phyloP scores from a whole-genome alignment of 495 filamentous ascomycete species.

The Neurospora sp. region DNA sequence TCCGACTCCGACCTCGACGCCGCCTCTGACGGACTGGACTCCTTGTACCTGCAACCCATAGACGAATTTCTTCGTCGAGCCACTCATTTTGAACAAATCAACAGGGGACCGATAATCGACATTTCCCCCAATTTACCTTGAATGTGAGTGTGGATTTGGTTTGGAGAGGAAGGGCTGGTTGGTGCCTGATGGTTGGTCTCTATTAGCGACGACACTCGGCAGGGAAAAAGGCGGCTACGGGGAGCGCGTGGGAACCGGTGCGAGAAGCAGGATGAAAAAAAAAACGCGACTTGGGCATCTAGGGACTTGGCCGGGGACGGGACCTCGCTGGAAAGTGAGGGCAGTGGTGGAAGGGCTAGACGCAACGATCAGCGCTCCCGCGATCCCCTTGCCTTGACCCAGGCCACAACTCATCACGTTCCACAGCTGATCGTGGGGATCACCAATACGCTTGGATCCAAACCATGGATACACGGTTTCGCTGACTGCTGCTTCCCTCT shows the following conservation, averaged over 20 bases:
- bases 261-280: background rate
- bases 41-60: background rate
- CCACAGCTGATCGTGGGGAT: constrained; percentile 22
- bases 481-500: constrained; percentile 16
- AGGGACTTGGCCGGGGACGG: background rate
- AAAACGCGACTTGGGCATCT: background rate
- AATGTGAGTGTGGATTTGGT: constrained; percentile 14
- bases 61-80: constrained; percentile 33
- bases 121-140: constrained; percentile 3
- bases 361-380: background rate
- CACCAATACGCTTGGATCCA: constrained; percentile 19
- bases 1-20: constrained; percentile 6
- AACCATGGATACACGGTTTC: background rate
- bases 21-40: constrained; percentile 16
- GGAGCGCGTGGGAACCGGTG: background rate
- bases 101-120: background rate
- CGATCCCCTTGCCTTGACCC: background rate
- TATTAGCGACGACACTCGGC: background rate
- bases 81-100: constrained; percentile 31
- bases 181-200: background rate
- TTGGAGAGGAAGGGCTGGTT: background rate
- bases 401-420: background rate
- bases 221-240: background rate
- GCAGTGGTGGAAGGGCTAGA: background rate
- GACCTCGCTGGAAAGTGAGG: background rate